phyloP scores from a whole-genome alignment of 208 protist species.

The Crithidia brevicula region DNA sequence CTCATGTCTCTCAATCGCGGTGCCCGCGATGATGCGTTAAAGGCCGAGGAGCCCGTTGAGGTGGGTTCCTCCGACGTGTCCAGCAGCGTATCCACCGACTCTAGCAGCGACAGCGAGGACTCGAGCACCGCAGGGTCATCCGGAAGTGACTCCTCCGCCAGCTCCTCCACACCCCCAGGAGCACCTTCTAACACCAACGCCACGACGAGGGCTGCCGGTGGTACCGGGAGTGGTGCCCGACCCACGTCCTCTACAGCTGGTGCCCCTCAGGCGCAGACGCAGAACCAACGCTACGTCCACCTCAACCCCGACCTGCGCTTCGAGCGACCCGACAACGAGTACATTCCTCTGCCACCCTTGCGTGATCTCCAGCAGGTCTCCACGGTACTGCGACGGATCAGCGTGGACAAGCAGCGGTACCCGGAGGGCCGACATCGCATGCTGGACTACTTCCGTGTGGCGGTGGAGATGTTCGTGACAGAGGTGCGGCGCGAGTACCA shows the following conservation, averaged over 20 bases:
- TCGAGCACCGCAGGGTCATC: slow-evolving; percentile 20
- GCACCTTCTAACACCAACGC: background rate
- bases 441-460: slow-evolving; percentile 78
- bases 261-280: background rate
- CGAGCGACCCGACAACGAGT: slow-evolving; percentile 69
- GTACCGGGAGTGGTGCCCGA: no score
- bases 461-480: slow-evolving; percentile 82
- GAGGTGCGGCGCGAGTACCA: slow-evolving; percentile 65
- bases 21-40: background rate
- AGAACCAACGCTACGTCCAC: slow-evolving; percentile 28
- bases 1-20: slow-evolving; percentile 7
- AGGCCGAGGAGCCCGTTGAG: background rate
- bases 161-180: background rate
- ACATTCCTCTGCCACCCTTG: slow-evolving; percentile 58
- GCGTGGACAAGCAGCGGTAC: slow-evolving; percentile 57
- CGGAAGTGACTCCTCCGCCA: slow-evolving; percentile 25
- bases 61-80: background rate
- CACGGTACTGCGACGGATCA: slow-evolving; percentile 40
- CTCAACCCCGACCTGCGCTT: slow-evolving; percentile 75
- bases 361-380: slow-evolving; percentile 31
- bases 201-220: no score
- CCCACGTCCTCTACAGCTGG: background rate
- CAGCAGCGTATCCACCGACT: slow-evolving; percentile 30
- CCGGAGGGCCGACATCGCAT: slow-evolving; percentile 72
- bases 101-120: slow-evolving; percentile 31